A percentile compares a stretch with the other conserved stretches of the same genome.
Conservation (phyloP, 495 filamentous ascomycete genomes). For the Trichoderma asperelloides region DNA sequence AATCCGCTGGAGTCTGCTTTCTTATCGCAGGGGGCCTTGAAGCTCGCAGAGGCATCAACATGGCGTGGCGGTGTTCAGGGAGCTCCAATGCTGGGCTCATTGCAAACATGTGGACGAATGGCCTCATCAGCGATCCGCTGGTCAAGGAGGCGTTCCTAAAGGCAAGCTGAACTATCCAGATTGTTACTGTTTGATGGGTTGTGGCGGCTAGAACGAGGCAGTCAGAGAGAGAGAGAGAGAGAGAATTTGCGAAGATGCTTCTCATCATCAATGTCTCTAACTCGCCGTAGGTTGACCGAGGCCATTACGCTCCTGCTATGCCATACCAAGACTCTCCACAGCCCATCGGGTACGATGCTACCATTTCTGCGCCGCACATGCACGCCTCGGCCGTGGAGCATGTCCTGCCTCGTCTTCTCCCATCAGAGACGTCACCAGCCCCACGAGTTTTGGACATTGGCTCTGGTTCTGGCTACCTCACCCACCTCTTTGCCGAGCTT, state of each 20-base stretch:
- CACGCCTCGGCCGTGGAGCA: slow-evolving; percentile 72
- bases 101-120: slow-evolving; percentile 63
- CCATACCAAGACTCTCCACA: slow-evolving; percentile 91
- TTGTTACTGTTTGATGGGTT: neutral
- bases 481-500: slow-evolving; percentile 78
- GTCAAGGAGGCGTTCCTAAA: slow-evolving; percentile 74
- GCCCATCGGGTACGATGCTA: slow-evolving; percentile 75
- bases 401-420: slow-evolving; percentile 50
- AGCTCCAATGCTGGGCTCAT: slow-evolving; percentile 68
- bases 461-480: slow-evolving; percentile 84
- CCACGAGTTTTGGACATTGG: slow-evolving; percentile 75
- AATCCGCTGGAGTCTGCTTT: neutral
- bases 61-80: slow-evolving; percentile 90
- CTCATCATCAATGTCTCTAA: neutral
- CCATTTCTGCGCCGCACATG: slow-evolving; percentile 97
- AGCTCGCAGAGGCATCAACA: slow-evolving; percentile 27
- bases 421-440: slow-evolving; percentile 32
- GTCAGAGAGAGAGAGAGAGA: neutral
- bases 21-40: neutral
- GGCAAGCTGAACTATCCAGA: slow-evolving; percentile 31
- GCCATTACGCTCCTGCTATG: slow-evolving; percentile 57
- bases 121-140: slow-evolving; percentile 57
- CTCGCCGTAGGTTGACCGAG: slow-evolving; percentile 68
- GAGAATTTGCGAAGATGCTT: neutral
- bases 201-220: neutral